These are phyloP conservation scores for Parathielavia appendiculata DNA, from an alignment of 495 filamentous ascomycete species.

Conservation along the genomic window DNA sequence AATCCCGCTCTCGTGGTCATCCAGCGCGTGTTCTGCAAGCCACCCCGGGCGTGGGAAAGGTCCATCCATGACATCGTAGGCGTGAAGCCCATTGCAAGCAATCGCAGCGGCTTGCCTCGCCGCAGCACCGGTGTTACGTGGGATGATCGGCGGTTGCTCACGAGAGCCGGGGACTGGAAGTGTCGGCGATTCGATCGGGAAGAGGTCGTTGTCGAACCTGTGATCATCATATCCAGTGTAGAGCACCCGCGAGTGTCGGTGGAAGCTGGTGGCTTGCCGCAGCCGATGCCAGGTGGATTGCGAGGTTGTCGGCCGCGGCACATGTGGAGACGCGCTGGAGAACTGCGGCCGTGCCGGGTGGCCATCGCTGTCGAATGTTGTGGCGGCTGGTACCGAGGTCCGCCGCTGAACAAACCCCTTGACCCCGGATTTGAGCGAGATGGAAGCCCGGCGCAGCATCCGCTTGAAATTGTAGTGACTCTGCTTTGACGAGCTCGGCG, in stretches of 20 bases:
- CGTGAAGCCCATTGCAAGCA: constrained; percentile 47
- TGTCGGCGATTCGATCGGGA: constrained; percentile 34
- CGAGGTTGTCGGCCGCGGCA: constrained; percentile 39
- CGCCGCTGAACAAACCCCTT: constrained; percentile 44
- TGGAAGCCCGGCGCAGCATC: constrained; percentile 47
- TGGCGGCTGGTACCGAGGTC: constrained; percentile 41
- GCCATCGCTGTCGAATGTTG: constrained; percentile 29
- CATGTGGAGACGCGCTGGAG: constrained; percentile 14
- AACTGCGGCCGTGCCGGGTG: constrained; percentile 23
- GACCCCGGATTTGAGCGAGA: constrained; percentile 38
- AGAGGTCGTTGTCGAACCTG: constrained; percentile 30
- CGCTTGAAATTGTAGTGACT: constrained; percentile 35
- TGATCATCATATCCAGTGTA: constrained; percentile 33
- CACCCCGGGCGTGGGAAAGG: constrained; percentile 28
- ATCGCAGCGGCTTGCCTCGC: constrained; percentile 66
- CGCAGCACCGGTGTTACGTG: constrained; percentile 55
- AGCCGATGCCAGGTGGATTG: constrained; percentile 46
- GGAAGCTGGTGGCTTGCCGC: constrained; percentile 46
- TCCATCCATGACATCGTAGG: constrained; percentile 50
- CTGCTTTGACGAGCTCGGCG: constrained; percentile 15
- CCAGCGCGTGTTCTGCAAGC: constrained; percentile 36
- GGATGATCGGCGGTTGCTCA: constrained; percentile 49
- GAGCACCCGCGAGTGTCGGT: constrained; percentile 39
- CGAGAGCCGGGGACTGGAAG: constrained; percentile 45
- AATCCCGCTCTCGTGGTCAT: constrained; percentile 74